These are phyloP conservation scores for Leccinum longicurvipes DNA, from an alignment of 768 basidiomycete species.

Conservation along the genomic window DNA sequence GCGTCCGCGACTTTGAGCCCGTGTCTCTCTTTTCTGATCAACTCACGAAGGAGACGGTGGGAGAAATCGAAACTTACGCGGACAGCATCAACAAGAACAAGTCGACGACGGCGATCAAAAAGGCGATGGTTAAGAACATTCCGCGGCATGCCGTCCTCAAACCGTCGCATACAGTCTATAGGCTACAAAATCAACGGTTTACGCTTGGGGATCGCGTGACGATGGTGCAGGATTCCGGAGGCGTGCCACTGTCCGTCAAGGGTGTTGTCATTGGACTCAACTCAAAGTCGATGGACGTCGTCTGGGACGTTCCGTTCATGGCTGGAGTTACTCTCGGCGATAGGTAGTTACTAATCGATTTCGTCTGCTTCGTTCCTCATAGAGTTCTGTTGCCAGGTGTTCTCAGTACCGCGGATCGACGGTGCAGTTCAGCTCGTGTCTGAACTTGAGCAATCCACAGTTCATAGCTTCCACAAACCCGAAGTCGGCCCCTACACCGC, in stretches of 20 bases:
- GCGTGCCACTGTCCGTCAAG: conserved; percentile 86
- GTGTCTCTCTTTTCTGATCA: conserved; percentile 92
- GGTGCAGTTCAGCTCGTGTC: conserved; percentile 80
- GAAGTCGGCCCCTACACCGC: conserved; percentile 46
- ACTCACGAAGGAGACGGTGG: conserved; percentile 83
- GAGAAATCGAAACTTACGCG: conserved; percentile 73
- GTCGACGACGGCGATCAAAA: conserved; percentile 68
- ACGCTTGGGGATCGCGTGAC: conserved; percentile 89
- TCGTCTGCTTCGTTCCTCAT: neutral
- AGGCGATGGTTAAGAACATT: conserved; percentile 89
- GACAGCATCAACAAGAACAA: conserved; percentile 64
- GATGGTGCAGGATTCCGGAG: conserved; percentile 94
- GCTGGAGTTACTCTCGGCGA: conserved; percentile 84
- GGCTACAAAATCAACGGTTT: conserved; percentile 87
- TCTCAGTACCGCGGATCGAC: conserved; percentile 90
- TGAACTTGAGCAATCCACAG: conserved; percentile 86
- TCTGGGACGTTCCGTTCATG: conserved; percentile 97
- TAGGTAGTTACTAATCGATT: conserved; percentile 42
- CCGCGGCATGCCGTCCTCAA: conserved; percentile 92
- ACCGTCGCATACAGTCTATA: conserved; percentile 84
- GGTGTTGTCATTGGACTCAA: conserved; percentile 92
- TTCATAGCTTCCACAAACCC: conserved; percentile 76
- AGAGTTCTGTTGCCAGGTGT: conserved; percentile 49
- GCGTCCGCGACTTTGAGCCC: conserved; percentile 87
- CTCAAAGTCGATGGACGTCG: conserved; percentile 84